A percentile compares a stretch with the other conserved stretches of the same genome.
phyloP scores from a whole-genome alignment of 176 grass and related monocot species.

The Oryza australiensis region DNA sequence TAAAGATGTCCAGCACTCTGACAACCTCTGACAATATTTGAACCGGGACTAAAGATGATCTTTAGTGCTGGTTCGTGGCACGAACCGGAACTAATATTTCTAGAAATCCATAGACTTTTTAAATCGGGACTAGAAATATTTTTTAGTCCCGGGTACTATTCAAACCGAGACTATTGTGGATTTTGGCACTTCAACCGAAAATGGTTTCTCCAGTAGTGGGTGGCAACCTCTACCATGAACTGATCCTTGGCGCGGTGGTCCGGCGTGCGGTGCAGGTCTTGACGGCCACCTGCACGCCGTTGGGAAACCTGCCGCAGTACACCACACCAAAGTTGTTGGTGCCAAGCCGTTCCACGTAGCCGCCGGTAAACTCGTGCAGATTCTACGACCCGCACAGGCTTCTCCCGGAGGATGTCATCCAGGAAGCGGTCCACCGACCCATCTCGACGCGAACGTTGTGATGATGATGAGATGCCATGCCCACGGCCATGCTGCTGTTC shows the following conservation, averaged over 20 bases:
- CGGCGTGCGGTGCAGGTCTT: conserved; percentile 37
- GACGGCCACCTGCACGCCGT: conserved; percentile 48
- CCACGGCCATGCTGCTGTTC: background rate
- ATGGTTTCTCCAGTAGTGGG: no score
- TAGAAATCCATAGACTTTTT: no score
- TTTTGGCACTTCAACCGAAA: no score
- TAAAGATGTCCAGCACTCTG: no score
- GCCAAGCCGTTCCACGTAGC: conserved; percentile 39
- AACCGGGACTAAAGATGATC: no score
- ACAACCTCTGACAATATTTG: no score
- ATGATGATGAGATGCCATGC: no score
- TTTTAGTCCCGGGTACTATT: no score
- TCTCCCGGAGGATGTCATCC: conserved; percentile 57
- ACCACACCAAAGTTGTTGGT: conserved; percentile 66
- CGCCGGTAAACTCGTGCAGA: conserved; percentile 37
- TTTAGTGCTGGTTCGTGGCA: no score
- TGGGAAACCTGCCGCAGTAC: conserved; percentile 47
- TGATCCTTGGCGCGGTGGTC: conserved; percentile 33
- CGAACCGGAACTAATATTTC: no score
- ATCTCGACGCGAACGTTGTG: conserved; percentile 19
- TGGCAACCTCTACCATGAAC: conserved; percentile 78
- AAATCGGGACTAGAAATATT: no score
- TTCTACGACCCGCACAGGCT: conserved; percentile 45
- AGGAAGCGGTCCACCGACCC: conserved; percentile 52
- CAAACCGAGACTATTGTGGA: no score